Base-by-base conservation (phyloP, 371 early-diverging fungal species). In the Apophysomyces trapeziformis region DNA sequence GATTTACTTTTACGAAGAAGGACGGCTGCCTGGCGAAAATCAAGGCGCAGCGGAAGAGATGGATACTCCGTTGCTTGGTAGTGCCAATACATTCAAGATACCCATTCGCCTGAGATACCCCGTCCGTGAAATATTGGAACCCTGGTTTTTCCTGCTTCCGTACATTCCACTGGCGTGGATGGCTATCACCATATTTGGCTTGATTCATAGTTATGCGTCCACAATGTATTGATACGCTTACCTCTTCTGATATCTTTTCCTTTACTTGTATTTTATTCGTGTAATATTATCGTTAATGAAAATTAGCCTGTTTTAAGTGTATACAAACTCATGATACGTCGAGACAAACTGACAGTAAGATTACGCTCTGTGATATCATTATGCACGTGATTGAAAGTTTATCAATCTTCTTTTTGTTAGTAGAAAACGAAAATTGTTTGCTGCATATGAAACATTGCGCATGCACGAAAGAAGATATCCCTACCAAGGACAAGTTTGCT, bases 1-100 rank as follows among this genome's bases (percentile, higher is more conserved):
- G 85, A 80, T 82, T 7, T 77, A 85, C 54, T 96, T 91, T 82
- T 93, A 94, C 65, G 70, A 83, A 47, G 78, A 80, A 9, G 93
- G 95, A 14, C 68, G 68, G 46, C 92, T 96, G 65, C 88, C 90
- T 2, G 69, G 37, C 9, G 50, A 56, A 38, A 43, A 63, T 39
- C 57, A 63, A 36, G 47, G 47, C 36, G 41, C 38, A 41, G 13
- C 21, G 12, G 12, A 45, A 21, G 62, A 62, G 14, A 45, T 43
- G 21, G 44, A 38, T 13, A 37, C 21, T n/a, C 56, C 64, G 6
- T 21, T 58, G 7, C 39, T 58, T 14, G 39, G 58, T 14, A 39
- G 39, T 7, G 26, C 38, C 37, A 58, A 63, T 43, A 63, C 54
- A 14, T 39, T 38, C 41, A 35, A 26, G n/a, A 43, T 63, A 32